These are phyloP conservation scores for Cichorium intybus DNA, from an alignment of 140 eudicot species.

Conservation along the genomic window DNA sequence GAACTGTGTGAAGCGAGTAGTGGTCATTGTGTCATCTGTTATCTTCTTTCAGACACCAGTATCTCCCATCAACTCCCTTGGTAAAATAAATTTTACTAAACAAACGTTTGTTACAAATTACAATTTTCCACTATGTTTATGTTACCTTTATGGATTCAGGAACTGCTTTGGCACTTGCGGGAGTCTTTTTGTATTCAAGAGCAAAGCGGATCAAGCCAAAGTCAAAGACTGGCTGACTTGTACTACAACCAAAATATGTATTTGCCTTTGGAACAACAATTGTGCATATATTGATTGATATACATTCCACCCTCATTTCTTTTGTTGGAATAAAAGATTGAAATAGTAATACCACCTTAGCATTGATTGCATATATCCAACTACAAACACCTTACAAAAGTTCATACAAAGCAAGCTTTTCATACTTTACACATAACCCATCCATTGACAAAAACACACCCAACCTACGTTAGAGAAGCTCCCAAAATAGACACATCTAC, in stretches of 20 bases:
- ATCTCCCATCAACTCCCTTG: conserved; percentile 74
- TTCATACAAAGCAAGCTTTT: not conserved
- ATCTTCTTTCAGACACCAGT: conserved; percentile 91
- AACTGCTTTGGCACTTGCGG: conserved; percentile 83
- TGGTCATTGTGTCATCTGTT: conserved; percentile 76
- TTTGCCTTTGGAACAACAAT: conserved; percentile 1
- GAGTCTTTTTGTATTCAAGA: conserved; percentile 82
- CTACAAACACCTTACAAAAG: not conserved
- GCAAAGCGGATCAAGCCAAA: conserved; percentile 61
- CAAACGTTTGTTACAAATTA: not conserved
- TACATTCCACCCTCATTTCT: not conserved
- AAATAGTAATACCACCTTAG: conserved; percentile 6
- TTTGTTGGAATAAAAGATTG: no score
- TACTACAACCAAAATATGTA: conserved; percentile 6
- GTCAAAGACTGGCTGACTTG: conserved; percentile 47
- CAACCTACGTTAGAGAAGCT: conserved; percentile 28
- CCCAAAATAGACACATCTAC: conserved; percentile 24
- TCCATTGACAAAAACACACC: conserved; percentile 15
- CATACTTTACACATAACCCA: conserved; percentile 24
- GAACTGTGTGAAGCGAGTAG: conserved; percentile 92
- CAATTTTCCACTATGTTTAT: not conserved
- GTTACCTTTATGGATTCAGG: conserved; percentile 44
- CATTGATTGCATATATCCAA: conserved; percentile 21
- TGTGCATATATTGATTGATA: conserved; percentile 6
- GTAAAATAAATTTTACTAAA: conserved; percentile 30